Evolutionary conservation across 306 rosid genomes (phyloP).

Genomic region (Senna tora): DNA sequence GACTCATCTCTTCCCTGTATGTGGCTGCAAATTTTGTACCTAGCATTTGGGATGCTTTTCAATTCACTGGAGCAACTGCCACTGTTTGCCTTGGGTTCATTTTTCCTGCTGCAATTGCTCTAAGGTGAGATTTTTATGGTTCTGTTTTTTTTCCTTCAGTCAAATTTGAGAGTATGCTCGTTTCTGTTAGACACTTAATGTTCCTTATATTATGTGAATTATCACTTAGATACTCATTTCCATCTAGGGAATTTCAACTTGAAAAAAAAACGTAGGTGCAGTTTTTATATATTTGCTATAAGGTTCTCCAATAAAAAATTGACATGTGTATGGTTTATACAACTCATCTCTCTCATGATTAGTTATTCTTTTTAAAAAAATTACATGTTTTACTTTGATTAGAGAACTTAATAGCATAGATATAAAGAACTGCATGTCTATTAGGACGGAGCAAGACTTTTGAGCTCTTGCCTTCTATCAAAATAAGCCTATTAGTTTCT

Average conservation of each 20-base stretch:
- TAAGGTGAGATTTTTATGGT: constrained; percentile 48
- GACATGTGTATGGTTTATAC: no score
- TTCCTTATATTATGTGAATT: background rate
- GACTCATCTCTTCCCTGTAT: constrained; percentile 52
- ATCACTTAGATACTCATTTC: background rate
- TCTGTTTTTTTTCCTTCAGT: background rate
- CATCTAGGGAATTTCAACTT: background rate
- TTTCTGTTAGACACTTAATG: background rate
- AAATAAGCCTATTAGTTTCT: background rate
- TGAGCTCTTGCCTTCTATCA: background rate
- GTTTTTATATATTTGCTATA: no score
- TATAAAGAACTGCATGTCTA: no score
- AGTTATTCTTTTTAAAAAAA: no score
- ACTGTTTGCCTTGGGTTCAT: constrained; percentile 72
- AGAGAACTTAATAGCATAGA: no score
- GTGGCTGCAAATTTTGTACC: constrained; percentile 70
- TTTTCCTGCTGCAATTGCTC: constrained; percentile 73
- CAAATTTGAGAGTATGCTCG: background rate
- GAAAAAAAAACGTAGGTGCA: no score
- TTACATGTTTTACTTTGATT: no score
- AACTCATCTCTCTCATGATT: no score
- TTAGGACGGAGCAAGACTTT: constrained; percentile 8
- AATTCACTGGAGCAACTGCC: constrained; percentile 77
- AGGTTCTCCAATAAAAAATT: no score
- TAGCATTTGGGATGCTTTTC: constrained; percentile 72